Conservation (phyloP, 2,329 filamentous ascomycete species). For the Coleophoma crateriformis region DNA sequence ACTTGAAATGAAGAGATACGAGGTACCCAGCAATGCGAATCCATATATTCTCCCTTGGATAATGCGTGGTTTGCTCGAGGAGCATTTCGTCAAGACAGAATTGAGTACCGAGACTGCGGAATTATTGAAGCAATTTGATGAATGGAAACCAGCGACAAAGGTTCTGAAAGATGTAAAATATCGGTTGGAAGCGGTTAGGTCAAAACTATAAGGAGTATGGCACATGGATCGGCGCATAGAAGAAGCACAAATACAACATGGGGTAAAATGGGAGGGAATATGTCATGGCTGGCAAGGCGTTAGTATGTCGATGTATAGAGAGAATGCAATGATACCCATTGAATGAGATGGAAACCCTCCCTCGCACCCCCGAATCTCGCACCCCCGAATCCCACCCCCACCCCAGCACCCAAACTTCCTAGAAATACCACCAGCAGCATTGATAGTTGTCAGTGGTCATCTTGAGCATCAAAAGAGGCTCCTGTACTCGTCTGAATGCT, state of each 20-base stretch:
- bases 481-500: too few relatives aligned
- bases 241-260: too few relatives aligned
- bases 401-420: too few relatives aligned
- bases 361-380: too few relatives aligned
- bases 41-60: constrained; percentile 93
- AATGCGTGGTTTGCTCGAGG: constrained; percentile 87
- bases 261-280: too few relatives aligned
- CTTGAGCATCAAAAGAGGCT: too few relatives aligned
- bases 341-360: too few relatives aligned
- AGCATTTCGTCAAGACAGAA: constrained; percentile 82
- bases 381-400: too few relatives aligned
- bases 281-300: neutral
- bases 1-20: constrained; percentile 47
- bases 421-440: too few relatives aligned
- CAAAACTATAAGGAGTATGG: constrained; percentile 52
- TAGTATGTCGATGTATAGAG: neutral
- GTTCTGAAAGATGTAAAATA: constrained; percentile 95
- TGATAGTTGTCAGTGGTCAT: too few relatives aligned
- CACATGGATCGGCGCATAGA: neutral
- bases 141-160: constrained; percentile 88
- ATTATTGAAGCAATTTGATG: constrained; percentile 82
- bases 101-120: constrained; percentile 71
- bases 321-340: too few relatives aligned
- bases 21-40: constrained; percentile 52
- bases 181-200: constrained; percentile 83